These are phyloP conservation scores for Candida parachauliodes DNA, from an alignment of 805 yeast species.

Conservation along the genomic window DNA sequence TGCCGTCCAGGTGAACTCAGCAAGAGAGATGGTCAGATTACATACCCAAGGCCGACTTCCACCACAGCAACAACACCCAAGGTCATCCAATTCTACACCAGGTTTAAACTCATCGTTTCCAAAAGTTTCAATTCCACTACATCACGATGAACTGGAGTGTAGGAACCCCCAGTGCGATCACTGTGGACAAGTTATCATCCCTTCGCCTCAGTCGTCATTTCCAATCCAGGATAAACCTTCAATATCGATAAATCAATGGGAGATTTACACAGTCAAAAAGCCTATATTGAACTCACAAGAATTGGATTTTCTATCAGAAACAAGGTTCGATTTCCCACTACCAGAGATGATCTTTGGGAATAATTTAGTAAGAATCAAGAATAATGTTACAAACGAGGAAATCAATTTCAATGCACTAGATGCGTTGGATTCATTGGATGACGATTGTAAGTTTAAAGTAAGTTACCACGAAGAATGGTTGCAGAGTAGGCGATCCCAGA, in stretches of 20 bases:
- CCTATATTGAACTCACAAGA: constrained; percentile 77
- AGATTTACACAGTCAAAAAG: constrained; percentile 62
- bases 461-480: constrained; percentile 87
- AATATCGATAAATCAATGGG: constrained; percentile 73
- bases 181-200: constrained; percentile 75
- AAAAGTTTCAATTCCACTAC: constrained; percentile 40
- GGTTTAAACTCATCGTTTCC: background rate
- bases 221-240: constrained; percentile 68
- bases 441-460: constrained; percentile 47
- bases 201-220: constrained; percentile 63
- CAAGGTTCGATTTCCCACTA: constrained; percentile 66
- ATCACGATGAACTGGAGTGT: constrained; percentile 33
- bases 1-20: constrained; percentile 54
- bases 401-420: constrained; percentile 74
- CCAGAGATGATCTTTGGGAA: constrained; percentile 99
- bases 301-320: constrained; percentile 55
- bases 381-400: constrained; percentile 25
- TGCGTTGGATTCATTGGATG: constrained; percentile 48
- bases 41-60: constrained; percentile 44
- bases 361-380: constrained; percentile 54
- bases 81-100: constrained; percentile 1
- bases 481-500: constrained; percentile 27
- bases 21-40: constrained; percentile 57
- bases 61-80: constrained; percentile 3
- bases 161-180: constrained; percentile 50